Evolutionary conservation across 1,284 basidiomycete species (phyloP), one percentile per base, ranked within the genome.

Genomic region (Cryptococcus wingfieldii): DNA sequence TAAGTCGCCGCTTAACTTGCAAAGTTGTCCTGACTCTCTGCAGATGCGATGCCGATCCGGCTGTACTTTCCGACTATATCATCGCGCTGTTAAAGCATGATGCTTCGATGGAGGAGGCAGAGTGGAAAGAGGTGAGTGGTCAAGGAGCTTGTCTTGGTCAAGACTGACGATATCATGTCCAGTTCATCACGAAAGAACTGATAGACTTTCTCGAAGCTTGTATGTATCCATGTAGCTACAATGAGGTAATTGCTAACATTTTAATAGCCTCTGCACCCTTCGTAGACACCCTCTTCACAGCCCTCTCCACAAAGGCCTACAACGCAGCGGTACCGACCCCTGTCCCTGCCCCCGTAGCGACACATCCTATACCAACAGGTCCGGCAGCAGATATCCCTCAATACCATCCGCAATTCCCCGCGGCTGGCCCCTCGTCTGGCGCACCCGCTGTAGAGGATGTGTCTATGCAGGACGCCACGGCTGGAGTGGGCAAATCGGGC

Each of bases 31-130:
- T 59, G 48, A 23, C 19, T 7, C 12, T n/a, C 23, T 54, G 28
- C 69, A 96, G 92, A 80, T 96, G 91, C 72, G 94, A 98, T 75
- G 94, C 94, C 52, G 94, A 97, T 74, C 93, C 94, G 25, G 86
- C 87, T 37, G 91, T 94, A 19, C 84, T 98, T 50, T 87, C 90
- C 13, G 92, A 97, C 73, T 98, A 97, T 73, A 88, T 97, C 64
- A 83, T 96, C 49, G 94, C 94, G n/a, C 80, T 98, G 51, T 80
- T 97, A 55, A 92, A 92, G 72, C 90, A 95, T 75, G 90, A 91
- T 77, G 85, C 85, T 12, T 60, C 56, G n/a, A 59, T 74, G 10
- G 81, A 87, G 5, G 89, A 93, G 69, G 73, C 76, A n/a, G 88
- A 94, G 62, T 86, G 96, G 80, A 82, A 87, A 63, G 83, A 85